Conservation (phyloP, 345 rosid species). For the Angophora floribunda region DNA sequence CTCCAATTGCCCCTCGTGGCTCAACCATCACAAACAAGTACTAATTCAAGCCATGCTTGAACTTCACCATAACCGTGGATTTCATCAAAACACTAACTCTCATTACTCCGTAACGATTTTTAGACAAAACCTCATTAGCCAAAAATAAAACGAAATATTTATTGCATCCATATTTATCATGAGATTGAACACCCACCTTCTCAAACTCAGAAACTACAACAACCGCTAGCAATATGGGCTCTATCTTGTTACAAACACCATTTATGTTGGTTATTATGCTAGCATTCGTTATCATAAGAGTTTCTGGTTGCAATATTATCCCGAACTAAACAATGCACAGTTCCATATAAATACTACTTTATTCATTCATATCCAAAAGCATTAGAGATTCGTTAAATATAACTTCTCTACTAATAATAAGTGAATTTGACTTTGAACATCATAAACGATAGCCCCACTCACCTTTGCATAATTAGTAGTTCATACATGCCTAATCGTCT, state of each 20-base stretch:
- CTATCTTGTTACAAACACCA: neutral
- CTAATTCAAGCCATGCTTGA: neutral
- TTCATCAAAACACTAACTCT: no score
- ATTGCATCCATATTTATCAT: neutral
- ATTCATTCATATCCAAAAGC: neutral
- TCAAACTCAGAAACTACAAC: neutral
- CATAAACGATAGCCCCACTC: neutral
- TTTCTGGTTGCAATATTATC: neutral
- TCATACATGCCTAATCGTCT: neutral
- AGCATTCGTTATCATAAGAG: neutral
- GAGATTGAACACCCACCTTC: neutral
- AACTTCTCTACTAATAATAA: fast-evolving
- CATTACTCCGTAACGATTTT: neutral
- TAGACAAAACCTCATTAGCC: neutral
- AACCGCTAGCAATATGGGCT: neutral
- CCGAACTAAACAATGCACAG: fast-evolving
- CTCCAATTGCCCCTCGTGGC: neutral
- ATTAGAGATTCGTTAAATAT: neutral
- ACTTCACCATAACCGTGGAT: neutral
- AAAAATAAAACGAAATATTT: no score
- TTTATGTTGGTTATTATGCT: neutral
- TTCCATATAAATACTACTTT: neutral
- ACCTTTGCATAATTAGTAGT: neutral
- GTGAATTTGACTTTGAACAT: no score
- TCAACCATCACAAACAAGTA: no score